These are phyloP conservation scores for Xylaria flabelliformis DNA, from an alignment of 495 filamentous ascomycete genomes.

Conservation along the genomic window DNA sequence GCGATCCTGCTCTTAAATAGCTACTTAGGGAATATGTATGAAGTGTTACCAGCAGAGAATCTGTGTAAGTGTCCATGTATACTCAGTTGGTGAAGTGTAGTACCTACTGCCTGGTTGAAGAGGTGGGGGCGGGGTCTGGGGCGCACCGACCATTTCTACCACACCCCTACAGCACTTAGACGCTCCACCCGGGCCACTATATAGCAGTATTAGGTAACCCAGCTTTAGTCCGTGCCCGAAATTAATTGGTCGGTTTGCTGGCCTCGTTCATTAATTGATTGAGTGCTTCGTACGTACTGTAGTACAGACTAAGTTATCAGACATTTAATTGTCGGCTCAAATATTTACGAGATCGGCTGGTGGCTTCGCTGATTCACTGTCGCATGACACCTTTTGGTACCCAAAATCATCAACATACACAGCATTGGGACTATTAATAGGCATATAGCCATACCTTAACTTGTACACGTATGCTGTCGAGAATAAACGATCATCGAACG, in stretches of 20 bases:
- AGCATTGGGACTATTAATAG: constrained; percentile 7
- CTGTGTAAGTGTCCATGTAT: no score
- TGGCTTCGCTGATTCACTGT: constrained; percentile 13
- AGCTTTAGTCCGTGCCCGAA: background rate
- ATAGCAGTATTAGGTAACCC: constrained; percentile 14
- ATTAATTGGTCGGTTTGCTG: constrained; percentile 14
- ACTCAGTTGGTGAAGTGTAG: no score
- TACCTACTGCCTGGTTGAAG: background rate
- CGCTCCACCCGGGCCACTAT: background rate
- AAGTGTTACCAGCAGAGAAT: background rate
- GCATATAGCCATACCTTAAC: background rate
- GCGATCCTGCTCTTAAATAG: constrained; percentile 1
- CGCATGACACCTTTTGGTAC: constrained; percentile 18
- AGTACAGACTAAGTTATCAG: constrained; percentile 1
- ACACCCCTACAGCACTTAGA: background rate
- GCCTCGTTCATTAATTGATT: constrained; percentile 7
- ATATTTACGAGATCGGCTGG: background rate
- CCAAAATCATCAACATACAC: background rate
- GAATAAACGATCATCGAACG: constrained; percentile 10
- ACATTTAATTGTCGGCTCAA: constrained; percentile 10
- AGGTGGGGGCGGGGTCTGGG: background rate
- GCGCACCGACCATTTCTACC: background rate
- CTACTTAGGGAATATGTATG: background rate
- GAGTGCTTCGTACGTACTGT: background rate
- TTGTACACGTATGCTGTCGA: background rate